These are phyloP conservation scores for Mycena vulgaris DNA, from an alignment of 768 basidiomycete genomes.

Conservation along the genomic window DNA sequence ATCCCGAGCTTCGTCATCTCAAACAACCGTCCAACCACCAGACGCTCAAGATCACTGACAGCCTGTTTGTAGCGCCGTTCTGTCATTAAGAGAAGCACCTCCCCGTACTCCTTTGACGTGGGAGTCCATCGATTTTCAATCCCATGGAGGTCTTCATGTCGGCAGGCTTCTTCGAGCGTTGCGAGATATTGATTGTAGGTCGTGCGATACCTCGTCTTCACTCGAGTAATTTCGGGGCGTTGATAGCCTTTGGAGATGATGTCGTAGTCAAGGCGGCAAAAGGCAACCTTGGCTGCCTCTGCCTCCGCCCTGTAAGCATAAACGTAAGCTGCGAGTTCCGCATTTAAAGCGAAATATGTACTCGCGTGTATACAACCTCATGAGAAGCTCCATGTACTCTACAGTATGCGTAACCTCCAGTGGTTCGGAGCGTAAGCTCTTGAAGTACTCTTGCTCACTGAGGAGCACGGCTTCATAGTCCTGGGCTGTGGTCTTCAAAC, in stretches of 20 bases:
- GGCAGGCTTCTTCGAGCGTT: background rate
- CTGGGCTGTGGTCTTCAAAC: background rate
- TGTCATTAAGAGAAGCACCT: background rate
- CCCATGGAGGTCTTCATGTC: background rate
- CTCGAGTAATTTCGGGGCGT: background rate
- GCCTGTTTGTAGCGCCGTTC: background rate
- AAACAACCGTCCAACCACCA: slow-evolving; percentile 11
- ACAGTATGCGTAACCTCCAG: background rate
- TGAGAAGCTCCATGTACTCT: slow-evolving; percentile 10
- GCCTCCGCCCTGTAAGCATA: background rate
- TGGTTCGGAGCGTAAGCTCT: background rate
- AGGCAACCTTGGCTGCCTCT: background rate
- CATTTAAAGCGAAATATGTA: too few relatives aligned
- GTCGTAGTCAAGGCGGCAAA: background rate
- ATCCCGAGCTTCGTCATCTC: slow-evolving; percentile 29
- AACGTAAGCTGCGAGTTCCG: too few relatives aligned
- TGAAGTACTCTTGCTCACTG: background rate
- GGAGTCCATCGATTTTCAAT: background rate
- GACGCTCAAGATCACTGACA: background rate
- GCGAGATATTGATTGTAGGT: background rate
- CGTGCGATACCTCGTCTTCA: background rate
- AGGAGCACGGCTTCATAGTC: background rate
- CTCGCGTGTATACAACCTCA: background rate
- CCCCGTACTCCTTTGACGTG: background rate
- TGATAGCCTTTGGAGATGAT: background rate